Percentiles rank a stretch among this genome's conserved stretches.
These are phyloP conservation scores for Neonectria magnoliae DNA, from an alignment of 2,329 filamentous ascomycete species.

Conservation along the genomic window DNA sequence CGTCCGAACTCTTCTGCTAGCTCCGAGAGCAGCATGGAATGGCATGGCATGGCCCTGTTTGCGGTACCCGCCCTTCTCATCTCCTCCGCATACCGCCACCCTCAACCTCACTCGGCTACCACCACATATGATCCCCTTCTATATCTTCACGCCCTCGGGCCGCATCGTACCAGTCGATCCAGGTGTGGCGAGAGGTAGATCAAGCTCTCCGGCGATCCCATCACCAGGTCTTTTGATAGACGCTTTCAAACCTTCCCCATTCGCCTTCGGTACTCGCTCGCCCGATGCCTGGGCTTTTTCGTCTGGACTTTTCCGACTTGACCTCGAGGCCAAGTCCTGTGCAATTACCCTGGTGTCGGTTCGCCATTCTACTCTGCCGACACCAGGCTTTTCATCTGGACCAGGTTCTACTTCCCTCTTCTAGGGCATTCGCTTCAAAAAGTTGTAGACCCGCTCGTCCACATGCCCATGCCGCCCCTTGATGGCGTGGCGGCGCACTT, in stretches of 20 bases:
- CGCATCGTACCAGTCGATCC: constrained; percentile 24
- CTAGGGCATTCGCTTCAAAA: constrained; percentile 12
- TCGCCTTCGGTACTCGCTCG: constrained; percentile 20
- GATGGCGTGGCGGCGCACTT: constrained; percentile 14
- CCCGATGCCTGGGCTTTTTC: constrained; percentile 22
- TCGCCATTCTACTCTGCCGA: constrained; percentile 10
- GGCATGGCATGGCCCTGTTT: constrained; percentile 10
- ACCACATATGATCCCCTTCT: constrained; percentile 26
- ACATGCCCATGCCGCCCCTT: constrained; percentile 4
- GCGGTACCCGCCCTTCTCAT: constrained; percentile 33
- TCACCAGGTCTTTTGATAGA: constrained; percentile 4
- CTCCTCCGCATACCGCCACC: constrained; percentile 26
- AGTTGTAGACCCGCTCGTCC: constrained; percentile 13
- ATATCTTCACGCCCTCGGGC: constrained; percentile 19
- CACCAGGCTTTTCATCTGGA: constrained; percentile 1
- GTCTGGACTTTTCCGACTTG: background rate
- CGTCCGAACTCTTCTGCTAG: constrained; percentile 30
- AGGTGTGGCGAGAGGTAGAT: constrained; percentile 26
- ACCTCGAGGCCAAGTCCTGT: constrained; percentile 7
- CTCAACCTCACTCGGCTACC: constrained; percentile 15
- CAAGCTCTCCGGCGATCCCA: constrained; percentile 7
- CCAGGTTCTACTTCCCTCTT: constrained; percentile 12
- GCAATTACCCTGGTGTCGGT: background rate
- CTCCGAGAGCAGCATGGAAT: constrained; percentile 21
- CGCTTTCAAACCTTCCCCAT: constrained; percentile 13